Evolutionary conservation across 805 yeast species (phyloP), one percentile per base, ranked within the genome.

Genomic region (Lipomyces chichibuensis): DNA sequence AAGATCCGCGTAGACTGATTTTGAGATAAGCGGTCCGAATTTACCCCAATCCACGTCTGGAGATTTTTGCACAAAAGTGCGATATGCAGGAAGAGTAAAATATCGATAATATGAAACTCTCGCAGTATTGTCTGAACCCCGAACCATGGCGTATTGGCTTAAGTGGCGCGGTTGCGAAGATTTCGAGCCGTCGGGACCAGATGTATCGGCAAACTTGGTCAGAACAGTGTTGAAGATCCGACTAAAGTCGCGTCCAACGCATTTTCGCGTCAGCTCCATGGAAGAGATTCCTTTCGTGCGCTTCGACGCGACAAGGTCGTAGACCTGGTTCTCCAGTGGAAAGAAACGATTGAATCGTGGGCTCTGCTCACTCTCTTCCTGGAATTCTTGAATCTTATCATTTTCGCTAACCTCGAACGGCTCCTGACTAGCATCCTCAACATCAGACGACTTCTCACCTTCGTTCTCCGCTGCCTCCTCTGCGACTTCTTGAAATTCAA

Each of bases 51-150:
- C 39, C 4, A 71, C 69, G 27, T 74, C 75, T 1, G 65, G 60
- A 1, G 74, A 69, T 17, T 72, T 69, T 27, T 77, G 77, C 0
- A 79, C 75, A 17, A 79, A 74, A 25, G 71, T 74, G 20, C 78
- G 65, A 64, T 81, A 83, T 56, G 81, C 78, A 3, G 77, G 74
- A 57, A 82, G 81, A 0, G 87, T 81, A 68, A 87, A 81, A 71
- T 89, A 87, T 53, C 96, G 80, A 76, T 85, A 90, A 71, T 86
- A 90, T 73, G 90, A 89, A 65, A 83, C 81, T 70, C 92, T 87
- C 0, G 96, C 96, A 66, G 86, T 87, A 71, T 86, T 87, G 74
- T 90, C 96, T 66, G 86, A 85, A 20, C 88, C 87, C 69, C 89
- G 82, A 0, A 88, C 82, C 13, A 91, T 79, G 1, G 76, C 79